phyloP scores from a whole-genome alignment of 495 filamentous ascomycete species.

The Penicillium egyptiacum region DNA sequence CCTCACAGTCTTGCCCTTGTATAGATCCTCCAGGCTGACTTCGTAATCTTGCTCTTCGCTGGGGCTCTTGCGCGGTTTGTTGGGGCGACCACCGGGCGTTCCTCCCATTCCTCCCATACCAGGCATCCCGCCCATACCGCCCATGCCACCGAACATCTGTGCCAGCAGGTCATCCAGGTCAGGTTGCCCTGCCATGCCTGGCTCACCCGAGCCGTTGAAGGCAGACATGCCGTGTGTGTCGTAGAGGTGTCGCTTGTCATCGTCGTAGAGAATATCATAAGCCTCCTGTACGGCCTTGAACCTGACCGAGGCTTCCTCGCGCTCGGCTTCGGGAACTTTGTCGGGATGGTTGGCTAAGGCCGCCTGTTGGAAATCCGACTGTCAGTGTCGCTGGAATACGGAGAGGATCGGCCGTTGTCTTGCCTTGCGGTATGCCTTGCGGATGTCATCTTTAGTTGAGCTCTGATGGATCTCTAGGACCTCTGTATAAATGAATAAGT shows the following conservation, averaged over 20 bases:
- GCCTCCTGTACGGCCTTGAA: conserved; percentile 92
- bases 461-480: conserved; percentile 70
- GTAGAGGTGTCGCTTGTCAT: conserved; percentile 87
- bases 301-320: conserved; percentile 77
- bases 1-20: conserved; percentile 97
- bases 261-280: conserved; percentile 97
- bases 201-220: conserved; percentile 72
- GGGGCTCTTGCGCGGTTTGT: conserved; percentile 66
- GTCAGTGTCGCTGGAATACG: conserved; percentile 16
- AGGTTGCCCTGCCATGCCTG: conserved; percentile 65
- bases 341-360: conserved; percentile 89
- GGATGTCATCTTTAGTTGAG: conserved; percentile 81
- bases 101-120: conserved; percentile 50
- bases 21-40: conserved; percentile 87
- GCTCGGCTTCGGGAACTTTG: conserved; percentile 87
- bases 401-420: conserved; percentile 11
- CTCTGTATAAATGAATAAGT: conserved; percentile 45
- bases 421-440: conserved; percentile 97
- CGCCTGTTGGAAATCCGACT: conserved; percentile 52
- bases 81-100: conserved; percentile 60
- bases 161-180: conserved; percentile 88
- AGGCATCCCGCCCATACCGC: conserved; percentile 55
- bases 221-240: conserved; percentile 93
- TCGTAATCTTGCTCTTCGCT: conserved; percentile 89
- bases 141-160: conserved; percentile 82